Percentiles rank a stretch among this genome's conserved stretches.
phyloP scores from a whole-genome alignment of 192 early-diverging fungal genomes.

The Coemansia sp. region DNA sequence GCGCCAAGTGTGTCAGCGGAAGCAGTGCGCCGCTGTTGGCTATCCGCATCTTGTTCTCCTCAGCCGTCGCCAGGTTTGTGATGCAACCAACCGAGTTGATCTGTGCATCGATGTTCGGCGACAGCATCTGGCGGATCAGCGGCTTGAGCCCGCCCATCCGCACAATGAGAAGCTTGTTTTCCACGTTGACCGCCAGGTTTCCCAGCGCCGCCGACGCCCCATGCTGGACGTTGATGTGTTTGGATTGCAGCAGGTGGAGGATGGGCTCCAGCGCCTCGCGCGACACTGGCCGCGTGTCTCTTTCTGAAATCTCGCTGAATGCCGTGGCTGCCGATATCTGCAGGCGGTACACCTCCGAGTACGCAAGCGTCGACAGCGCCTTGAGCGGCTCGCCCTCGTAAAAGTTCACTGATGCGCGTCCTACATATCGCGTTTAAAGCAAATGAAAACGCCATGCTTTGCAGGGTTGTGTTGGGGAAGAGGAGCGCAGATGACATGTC shows the following conservation, averaged over 20 bases:
- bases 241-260: conserved; percentile 77
- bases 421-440: conserved; percentile 34
- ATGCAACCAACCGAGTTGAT: conserved; percentile 94
- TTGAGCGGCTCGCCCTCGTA: conserved; percentile 80
- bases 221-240: conserved; percentile 83
- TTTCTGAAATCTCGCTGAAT: conserved; percentile 88
- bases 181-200: conserved; percentile 76
- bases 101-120: conserved; percentile 86
- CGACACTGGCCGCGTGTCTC: conserved; percentile 76
- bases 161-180: conserved; percentile 86
- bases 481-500: background rate
- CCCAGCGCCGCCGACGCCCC: conserved; percentile 85
- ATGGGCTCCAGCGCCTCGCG: conserved; percentile 81
- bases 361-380: conserved; percentile 80
- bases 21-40: conserved; percentile 81
- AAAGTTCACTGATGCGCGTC: conserved; percentile 79
- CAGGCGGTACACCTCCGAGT: conserved; percentile 81
- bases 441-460: no score
- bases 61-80: conserved; percentile 86
- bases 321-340: conserved; percentile 86
- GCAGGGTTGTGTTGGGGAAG: background rate
- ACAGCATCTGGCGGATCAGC: conserved; percentile 84
- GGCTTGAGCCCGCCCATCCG: conserved; percentile 82
- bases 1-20: conserved; percentile 72
- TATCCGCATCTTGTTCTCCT: conserved; percentile 89